Percentiles rank a stretch among this genome's conserved stretches.
Conservation (phyloP, 768 basidiomycete genomes). For the Mycena latifolia region DNA sequence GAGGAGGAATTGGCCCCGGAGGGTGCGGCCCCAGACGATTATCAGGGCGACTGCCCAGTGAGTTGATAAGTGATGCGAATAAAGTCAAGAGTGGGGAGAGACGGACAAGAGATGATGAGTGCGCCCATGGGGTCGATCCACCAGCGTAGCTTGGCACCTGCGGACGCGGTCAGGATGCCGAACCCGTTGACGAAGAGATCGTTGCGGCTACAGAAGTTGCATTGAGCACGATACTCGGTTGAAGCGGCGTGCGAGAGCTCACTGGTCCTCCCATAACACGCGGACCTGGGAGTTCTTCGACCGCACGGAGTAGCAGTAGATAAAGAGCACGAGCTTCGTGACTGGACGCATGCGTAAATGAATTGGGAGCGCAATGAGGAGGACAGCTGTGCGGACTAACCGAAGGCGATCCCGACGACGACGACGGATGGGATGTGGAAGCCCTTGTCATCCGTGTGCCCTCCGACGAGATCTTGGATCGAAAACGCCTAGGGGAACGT, state of each 20-base stretch:
- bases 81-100: background rate
- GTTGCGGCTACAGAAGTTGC: slow-evolving; percentile 28
- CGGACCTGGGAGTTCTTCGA: slow-evolving; percentile 65
- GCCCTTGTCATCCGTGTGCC: background rate
- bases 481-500: slow-evolving; percentile 21
- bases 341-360: slow-evolving; percentile 37
- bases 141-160: slow-evolving; percentile 60
- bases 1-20: slow-evolving; percentile 65
- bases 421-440: slow-evolving; percentile 68
- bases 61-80: background rate
- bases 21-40: slow-evolving; percentile 60
- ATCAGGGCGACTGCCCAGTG: slow-evolving; percentile 58
- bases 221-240: background rate
- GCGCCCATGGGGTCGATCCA: slow-evolving; percentile 63
- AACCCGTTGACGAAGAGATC: slow-evolving; percentile 65
- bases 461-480: slow-evolving; percentile 49
- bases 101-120: slow-evolving; percentile 49
- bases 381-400: slow-evolving; percentile 42
- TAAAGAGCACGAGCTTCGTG: slow-evolving; percentile 69
- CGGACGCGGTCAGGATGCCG: slow-evolving; percentile 58
- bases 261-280: slow-evolving; percentile 69
- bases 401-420: slow-evolving; percentile 66
- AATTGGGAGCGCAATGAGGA: background rate
- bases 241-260: background rate
- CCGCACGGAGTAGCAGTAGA: slow-evolving; percentile 68